Percentiles rank a stretch among this genome's conserved stretches.
phyloP scores from a whole-genome alignment of 2,329 filamentous ascomycete species.

The Epichloe sylvatica region DNA sequence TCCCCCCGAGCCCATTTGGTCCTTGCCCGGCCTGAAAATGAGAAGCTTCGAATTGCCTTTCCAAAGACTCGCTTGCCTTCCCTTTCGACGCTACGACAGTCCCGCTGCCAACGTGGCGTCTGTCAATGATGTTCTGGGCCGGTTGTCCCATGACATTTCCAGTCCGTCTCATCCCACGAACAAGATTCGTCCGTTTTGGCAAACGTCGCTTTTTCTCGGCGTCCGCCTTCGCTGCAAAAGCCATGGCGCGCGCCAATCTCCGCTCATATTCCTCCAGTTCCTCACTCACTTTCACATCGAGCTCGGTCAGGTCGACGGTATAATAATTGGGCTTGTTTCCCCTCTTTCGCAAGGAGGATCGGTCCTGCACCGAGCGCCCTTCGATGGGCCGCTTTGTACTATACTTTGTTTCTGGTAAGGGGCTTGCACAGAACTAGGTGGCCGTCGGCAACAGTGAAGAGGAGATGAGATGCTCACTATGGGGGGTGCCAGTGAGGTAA shows the following conservation, averaged over 20 bases:
- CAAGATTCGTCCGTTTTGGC: neutral
- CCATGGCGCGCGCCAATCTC: neutral
- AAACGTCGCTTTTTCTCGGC: neutral
- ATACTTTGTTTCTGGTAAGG: neutral
- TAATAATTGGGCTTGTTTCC: neutral
- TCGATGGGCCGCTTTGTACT: neutral
- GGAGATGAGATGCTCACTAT: neutral
- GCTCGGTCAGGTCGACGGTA: neutral
- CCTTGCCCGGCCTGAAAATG: neutral
- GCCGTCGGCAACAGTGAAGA: neutral
- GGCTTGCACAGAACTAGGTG: neutral
- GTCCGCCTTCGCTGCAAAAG: neutral
- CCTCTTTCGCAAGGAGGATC: neutral
- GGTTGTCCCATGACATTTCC: neutral
- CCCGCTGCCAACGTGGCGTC: neutral
- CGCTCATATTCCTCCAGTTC: neutral
- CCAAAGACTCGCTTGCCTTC: neutral
- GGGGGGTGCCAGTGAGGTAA: neutral
- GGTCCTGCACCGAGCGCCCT: neutral
- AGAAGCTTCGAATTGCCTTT: neutral
- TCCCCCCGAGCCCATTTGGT: neutral
- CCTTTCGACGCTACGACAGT: neutral
- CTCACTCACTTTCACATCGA: neutral
- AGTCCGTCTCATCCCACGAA: neutral
- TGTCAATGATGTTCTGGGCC: slow-evolving; percentile 1